phyloP scores from a whole-genome alignment of 371 early-diverging fungal species.

The Apophysomyces ossiformis region DNA sequence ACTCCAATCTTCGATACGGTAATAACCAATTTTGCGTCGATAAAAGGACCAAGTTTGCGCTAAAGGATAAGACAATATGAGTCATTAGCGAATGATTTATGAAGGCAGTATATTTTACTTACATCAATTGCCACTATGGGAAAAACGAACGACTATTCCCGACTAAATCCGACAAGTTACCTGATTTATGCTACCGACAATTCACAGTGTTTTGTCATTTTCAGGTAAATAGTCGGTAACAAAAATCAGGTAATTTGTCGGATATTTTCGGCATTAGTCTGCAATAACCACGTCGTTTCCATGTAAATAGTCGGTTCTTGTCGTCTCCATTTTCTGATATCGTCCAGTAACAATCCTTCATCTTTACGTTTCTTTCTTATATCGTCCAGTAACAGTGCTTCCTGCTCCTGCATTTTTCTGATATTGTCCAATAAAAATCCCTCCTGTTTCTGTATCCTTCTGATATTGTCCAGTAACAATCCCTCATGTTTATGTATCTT shows the following conservation, averaged over 20 bases:
- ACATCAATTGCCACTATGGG: too few species aligned
- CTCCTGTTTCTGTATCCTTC: constrained; percentile 2
- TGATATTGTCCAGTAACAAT: constrained; percentile 4
- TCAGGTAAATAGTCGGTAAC: neutral
- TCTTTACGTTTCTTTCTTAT: neutral
- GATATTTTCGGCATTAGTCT: neutral
- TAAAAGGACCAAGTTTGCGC: too few species aligned
- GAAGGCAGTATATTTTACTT: too few species aligned
- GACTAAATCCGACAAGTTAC: too few species aligned
- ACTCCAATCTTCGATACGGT: too few species aligned
- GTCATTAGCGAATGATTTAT: too few species aligned
- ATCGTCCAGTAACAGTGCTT: neutral
- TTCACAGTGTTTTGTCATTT: too few species aligned
- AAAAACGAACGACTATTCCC: too few species aligned
- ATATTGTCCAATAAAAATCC: neutral
- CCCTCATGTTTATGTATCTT: neutral
- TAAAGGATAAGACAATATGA: too few species aligned
- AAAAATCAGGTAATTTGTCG: neutral
- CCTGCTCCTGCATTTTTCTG: neutral
- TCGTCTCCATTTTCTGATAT: neutral
- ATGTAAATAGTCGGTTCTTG: constrained; percentile 4
- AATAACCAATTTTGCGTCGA: too few species aligned
- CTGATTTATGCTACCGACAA: too few species aligned
- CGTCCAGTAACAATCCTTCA: neutral
- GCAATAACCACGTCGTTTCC: neutral